These are phyloP conservation scores for Aspergillus panamensis DNA, from an alignment of 495 filamentous ascomycete species.

Conservation along the genomic window DNA sequence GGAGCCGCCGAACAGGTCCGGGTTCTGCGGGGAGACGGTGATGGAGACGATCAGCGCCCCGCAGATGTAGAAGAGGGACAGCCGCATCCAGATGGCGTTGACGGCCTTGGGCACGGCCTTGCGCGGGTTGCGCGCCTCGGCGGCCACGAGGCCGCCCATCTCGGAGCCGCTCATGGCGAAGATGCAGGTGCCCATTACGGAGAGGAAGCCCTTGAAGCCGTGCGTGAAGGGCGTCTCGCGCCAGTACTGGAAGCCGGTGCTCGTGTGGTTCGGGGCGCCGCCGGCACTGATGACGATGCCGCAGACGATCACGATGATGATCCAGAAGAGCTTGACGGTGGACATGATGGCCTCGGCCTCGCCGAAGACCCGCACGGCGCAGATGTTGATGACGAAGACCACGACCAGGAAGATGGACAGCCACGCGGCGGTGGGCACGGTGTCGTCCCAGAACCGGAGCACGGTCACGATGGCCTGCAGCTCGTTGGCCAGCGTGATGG, in stretches of 20 bases:
- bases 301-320: constrained; percentile 64
- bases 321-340: constrained; percentile 71
- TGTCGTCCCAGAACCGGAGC: constrained; percentile 63
- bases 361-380: constrained; percentile 67
- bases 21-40: constrained; percentile 47
- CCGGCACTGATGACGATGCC: constrained; percentile 68
- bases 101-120: constrained; percentile 74
- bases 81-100: constrained; percentile 82
- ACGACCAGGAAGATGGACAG: constrained; percentile 68
- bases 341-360: constrained; percentile 73
- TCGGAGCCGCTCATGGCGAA: constrained; percentile 61
- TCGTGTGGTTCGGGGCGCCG: constrained; percentile 56
- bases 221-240: constrained; percentile 36
- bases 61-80: constrained; percentile 74
- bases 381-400: constrained; percentile 63
- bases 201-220: constrained; percentile 45
- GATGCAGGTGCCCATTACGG: constrained; percentile 45
- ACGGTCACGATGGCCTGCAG: constrained; percentile 69
- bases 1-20: constrained; percentile 50
- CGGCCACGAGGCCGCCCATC: constrained; percentile 73
- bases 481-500: constrained; percentile 67
- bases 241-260: constrained; percentile 72
- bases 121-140: constrained; percentile 76
- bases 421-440: constrained; percentile 52
- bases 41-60: constrained; percentile 56